Percentiles rank a stretch among this genome's conserved stretches.
Conservation (phyloP, 805 yeast species). For the Metschnikowia picachoensis region DNA sequence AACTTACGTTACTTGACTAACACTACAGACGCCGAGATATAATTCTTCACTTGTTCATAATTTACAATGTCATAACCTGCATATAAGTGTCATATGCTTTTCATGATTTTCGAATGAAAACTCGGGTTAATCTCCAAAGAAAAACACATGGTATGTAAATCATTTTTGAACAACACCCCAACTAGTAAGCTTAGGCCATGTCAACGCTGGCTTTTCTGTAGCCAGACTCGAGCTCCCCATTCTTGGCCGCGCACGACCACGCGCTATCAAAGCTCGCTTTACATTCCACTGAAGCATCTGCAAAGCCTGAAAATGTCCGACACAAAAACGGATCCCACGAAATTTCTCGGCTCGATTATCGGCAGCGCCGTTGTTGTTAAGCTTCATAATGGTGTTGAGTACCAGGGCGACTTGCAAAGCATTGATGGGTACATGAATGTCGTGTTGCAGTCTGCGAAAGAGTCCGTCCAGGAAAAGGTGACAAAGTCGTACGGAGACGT, state of each 20-base stretch:
- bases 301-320: constrained; percentile 11
- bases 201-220: no score
- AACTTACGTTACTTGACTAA: no score
- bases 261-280: constrained; percentile 2
- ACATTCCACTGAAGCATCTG: neutral
- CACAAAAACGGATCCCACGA: constrained; percentile 57
- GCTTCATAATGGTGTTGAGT: constrained; percentile 82
- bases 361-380: constrained; percentile 81
- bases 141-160: no score
- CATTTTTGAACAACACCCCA: no score
- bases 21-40: no score
- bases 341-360: constrained; percentile 72
- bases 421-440: constrained; percentile 98
- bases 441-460: constrained; percentile 75
- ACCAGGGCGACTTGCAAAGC: constrained; percentile 60
- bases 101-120: no score
- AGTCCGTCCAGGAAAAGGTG: constrained; percentile 47
- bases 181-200: no score
- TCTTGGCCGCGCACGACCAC: constrained; percentile 3
- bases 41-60: no score
- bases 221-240: no score
- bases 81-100: no score
- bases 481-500: constrained; percentile 65
- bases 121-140: no score
- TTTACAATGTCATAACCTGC: no score